Evolutionary conservation across 306 rosid species (phyloP).

Genomic region (Pyrus betulifolia): DNA sequence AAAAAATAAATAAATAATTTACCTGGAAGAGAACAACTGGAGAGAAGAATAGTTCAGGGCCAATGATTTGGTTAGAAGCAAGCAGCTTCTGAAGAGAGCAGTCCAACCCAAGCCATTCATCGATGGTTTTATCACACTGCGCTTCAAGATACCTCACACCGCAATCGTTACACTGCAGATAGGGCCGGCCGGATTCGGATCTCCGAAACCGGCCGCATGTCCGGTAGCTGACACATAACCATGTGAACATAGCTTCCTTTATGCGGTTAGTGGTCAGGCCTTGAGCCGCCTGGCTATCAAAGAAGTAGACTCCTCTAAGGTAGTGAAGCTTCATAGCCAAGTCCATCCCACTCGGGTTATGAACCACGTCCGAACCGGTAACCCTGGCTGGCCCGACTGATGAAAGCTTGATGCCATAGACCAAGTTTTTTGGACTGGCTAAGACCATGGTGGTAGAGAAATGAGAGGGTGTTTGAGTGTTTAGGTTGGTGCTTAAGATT

Average conservation of each 20-base stretch:
- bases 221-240: slow-evolving; percentile 28
- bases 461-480: background rate
- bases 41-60: slow-evolving; percentile 74
- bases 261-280: slow-evolving; percentile 26
- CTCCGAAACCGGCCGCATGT: slow-evolving; percentile 58
- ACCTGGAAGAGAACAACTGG: slow-evolving; percentile 67
- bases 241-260: slow-evolving; percentile 34
- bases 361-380: slow-evolving; percentile 30
- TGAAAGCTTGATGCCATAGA: slow-evolving; percentile 40
- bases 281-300: slow-evolving; percentile 21
- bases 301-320: slow-evolving; percentile 52
- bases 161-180: slow-evolving; percentile 74
- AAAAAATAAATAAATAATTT: background rate
- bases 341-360: slow-evolving; percentile 38
- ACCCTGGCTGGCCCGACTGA: slow-evolving; percentile 54
- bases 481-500: background rate
- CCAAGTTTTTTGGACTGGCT: slow-evolving; percentile 16
- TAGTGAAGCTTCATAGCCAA: slow-evolving; percentile 88
- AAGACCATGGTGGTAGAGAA: slow-evolving; percentile 27
- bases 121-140: slow-evolving; percentile 40
- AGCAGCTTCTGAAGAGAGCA: slow-evolving; percentile 37
- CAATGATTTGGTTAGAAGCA: slow-evolving; percentile 54
- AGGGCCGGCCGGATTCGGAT: slow-evolving; percentile 56
- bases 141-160: slow-evolving; percentile 73
- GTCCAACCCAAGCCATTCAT: slow-evolving; percentile 48